These are phyloP conservation scores for Crithidia mellificae DNA, from an alignment of 208 protist species.

Conservation along the genomic window DNA sequence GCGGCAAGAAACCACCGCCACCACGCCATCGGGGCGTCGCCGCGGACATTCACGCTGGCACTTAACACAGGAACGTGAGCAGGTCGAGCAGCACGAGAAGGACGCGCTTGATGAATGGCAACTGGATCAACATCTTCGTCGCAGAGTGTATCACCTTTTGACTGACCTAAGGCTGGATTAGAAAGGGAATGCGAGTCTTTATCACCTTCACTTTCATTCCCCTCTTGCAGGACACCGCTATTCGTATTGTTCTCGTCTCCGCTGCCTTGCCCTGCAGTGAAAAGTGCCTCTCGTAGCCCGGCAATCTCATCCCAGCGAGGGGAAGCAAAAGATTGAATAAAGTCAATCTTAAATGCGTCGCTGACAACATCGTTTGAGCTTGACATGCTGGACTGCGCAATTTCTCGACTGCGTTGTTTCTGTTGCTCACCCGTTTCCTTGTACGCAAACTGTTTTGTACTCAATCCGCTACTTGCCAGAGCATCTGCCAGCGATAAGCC, in stretches of 20 bases:
- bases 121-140: not conserved
- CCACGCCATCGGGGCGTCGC: slow-evolving; percentile 34
- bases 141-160: too few species aligned
- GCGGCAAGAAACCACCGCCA: slow-evolving; percentile 25
- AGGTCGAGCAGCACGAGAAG: not conserved
- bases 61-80: slow-evolving; percentile 2
- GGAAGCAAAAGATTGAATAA: slow-evolving; percentile 24
- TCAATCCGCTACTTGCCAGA: not conserved
- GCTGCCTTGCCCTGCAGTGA: not conserved
- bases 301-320: slow-evolving; percentile 29
- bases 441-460: not conserved
- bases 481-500: not conserved
- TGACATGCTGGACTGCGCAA: too few species aligned
- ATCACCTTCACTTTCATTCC: not conserved
- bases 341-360: slow-evolving; percentile 12
- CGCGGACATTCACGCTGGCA: slow-evolving; percentile 32
- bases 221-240: not conserved
- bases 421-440: not conserved
- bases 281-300: slow-evolving; percentile 20
- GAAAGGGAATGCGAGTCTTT: too few species aligned
- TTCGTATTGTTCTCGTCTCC: too few species aligned
- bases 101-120: not conserved
- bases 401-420: too few species aligned
- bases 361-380: too few species aligned
- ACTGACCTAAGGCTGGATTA: too few species aligned